Evolutionary conservation across 2,329 filamentous ascomycete genomes (phyloP).

Genomic region (Pestalotiopsis sp.): DNA sequence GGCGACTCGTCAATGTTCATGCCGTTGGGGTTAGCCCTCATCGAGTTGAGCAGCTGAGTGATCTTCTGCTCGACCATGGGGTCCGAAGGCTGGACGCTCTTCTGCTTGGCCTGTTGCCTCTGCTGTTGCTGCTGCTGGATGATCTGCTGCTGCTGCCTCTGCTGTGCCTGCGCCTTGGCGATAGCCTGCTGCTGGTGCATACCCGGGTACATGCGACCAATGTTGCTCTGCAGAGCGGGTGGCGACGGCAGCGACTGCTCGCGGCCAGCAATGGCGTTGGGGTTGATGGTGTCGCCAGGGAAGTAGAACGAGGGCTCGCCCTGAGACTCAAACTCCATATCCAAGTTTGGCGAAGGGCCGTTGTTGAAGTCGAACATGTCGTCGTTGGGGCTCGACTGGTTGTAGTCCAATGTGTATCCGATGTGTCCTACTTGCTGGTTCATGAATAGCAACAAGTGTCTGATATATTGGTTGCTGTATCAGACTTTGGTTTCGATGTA

Average conservation of each 20-base stretch:
- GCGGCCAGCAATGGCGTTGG: constrained; percentile 68
- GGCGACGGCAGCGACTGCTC: constrained; percentile 52
- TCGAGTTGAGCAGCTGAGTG: constrained; percentile 86
- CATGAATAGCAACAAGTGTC: constrained; percentile 34
- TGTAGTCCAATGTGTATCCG: constrained; percentile 55
- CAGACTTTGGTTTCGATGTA: constrained; percentile 10
- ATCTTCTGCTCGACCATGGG: constrained; percentile 89
- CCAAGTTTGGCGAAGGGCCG: constrained; percentile 66
- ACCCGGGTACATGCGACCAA: constrained; percentile 84
- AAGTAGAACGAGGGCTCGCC: constrained; percentile 68
- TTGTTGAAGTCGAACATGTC: constrained; percentile 75
- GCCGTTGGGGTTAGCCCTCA: constrained; percentile 72
- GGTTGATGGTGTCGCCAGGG: constrained; percentile 63
- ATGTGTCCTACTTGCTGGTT: constrained; percentile 62
- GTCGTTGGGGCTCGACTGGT: constrained; percentile 62
- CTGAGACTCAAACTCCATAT: constrained; percentile 68
- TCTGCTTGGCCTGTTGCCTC: constrained; percentile 47
- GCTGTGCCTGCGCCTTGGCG: constrained; percentile 69
- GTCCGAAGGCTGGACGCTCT: constrained; percentile 58
- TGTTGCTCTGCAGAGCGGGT: constrained; percentile 52
- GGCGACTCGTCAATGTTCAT: constrained; percentile 53
- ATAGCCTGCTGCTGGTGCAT: constrained; percentile 89
- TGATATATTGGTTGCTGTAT: constrained; percentile 7
- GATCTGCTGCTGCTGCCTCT: constrained; percentile 26
- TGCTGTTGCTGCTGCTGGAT: constrained; percentile 48